Conservation (phyloP, 495 filamentous ascomycete species). For the Choiromyces venosus region DNA sequence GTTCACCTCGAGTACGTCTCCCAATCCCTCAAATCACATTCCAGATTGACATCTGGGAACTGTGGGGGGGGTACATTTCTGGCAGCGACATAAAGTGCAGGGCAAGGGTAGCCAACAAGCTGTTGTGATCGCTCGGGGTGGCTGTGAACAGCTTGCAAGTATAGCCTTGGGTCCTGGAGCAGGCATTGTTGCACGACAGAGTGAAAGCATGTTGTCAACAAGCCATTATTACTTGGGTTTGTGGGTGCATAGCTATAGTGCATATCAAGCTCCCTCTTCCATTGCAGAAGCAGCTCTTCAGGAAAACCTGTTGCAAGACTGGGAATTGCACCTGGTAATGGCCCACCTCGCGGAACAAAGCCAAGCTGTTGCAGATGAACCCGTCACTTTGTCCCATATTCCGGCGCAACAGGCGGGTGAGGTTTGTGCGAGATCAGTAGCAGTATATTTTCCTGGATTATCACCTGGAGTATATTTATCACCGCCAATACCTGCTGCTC, state of each 20-base stretch:
- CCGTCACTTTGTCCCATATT: neutral
- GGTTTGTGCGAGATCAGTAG: too few relatives aligned
- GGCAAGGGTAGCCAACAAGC: neutral
- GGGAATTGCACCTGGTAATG: neutral
- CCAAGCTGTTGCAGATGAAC: neutral
- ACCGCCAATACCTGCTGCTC: too few relatives aligned
- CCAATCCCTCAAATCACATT: neutral
- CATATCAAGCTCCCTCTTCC: neutral
- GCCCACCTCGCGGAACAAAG: accelerated
- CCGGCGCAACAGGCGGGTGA: neutral
- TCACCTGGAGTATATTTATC: too few relatives aligned
- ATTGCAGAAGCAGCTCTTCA: neutral
- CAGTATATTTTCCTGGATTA: too few relatives aligned
- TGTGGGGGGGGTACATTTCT: neutral
- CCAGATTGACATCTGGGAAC: neutral
- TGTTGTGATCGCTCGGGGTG: neutral
- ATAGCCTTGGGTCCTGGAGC: neutral
- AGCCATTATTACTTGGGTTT: neutral
- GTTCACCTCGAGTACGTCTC: neutral
- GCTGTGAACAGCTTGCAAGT: neutral
- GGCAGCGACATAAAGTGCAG: neutral
- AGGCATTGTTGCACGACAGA: neutral
- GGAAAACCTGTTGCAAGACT: neutral
- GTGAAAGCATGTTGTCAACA: neutral
- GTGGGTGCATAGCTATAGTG: neutral